Base-by-base conservation (phyloP, 768 basidiomycete genomes). In the Phaffia tasmanica region DNA sequence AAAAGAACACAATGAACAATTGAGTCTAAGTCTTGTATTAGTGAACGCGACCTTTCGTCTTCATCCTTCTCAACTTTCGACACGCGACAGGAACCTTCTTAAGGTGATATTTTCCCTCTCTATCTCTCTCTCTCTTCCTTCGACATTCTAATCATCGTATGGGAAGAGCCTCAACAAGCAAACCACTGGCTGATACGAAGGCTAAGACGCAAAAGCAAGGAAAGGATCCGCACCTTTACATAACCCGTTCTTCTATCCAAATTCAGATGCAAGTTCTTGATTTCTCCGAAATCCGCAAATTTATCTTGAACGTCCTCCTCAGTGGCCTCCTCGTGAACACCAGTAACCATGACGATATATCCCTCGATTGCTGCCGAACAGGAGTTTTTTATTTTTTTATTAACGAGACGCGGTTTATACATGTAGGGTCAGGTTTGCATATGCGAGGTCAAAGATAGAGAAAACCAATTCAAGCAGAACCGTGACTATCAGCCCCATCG, bases 291-390 rank as follows among this genome's bases (percentile, higher is more conserved):
- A 71, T 98, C 95, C 48, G 85, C 86, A 76, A 99, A 99, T 74
- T 92, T 89, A 80, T 99, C 95, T 54, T 84, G 86, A 18, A 99
- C 81, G 72, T 99, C 95, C 74, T 99, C 95, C 74, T 99, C 95
- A 0, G 91, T 93, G 7, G 95, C 88, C 76, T 99, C 95, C 77
- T 98, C 95, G 74, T 99, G 94, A 8, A 99, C 89, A 70, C 88
- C 88, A 47, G 91, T 95, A 60, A 94, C 90, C 63, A 98, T 81
- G 55, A 99, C 89, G 64, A 99, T 97, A 93, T 94, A 99, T 57
- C 94, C 94, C 76, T 99, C 94, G 15, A 99, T 91, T 61, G 94
- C 94, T 99, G 72, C 71, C 35, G 11, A 11, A 42, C 35, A 11
- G 35, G 35, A 42, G 11, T 5, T 42, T 42, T 42, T 11, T n/a